phyloP scores from a whole-genome alignment of 2,329 filamentous ascomycete genomes.

The Ophiostoma sp. region DNA sequence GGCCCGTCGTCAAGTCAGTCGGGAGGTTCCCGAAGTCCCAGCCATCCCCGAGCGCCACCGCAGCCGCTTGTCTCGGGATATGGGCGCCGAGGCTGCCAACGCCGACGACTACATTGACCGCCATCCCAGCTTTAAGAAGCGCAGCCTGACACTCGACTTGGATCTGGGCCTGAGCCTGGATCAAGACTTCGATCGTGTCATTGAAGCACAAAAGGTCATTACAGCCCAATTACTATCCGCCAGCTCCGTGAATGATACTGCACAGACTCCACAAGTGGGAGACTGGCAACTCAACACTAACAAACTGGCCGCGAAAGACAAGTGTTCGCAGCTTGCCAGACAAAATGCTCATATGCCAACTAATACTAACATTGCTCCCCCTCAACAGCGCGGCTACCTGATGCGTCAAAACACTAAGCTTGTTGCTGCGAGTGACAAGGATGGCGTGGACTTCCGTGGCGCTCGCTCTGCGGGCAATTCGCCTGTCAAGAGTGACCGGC shows the following conservation, averaged over 20 bases:
- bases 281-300: background rate
- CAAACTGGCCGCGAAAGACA: conserved; percentile 17
- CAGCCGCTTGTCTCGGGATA: conserved; percentile 48
- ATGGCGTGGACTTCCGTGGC: conserved; percentile 50
- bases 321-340: conserved; percentile 16
- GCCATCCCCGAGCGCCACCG: conserved; percentile 58
- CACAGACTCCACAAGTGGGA: conserved; percentile 38
- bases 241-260: conserved; percentile 20
- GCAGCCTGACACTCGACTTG: conserved; percentile 75
- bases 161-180: conserved; percentile 83
- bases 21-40: conserved; percentile 58
- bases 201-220: conserved; percentile 93
- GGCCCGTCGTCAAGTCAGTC: conserved; percentile 76
- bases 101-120: conserved; percentile 48
- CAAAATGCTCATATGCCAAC: conserved; percentile 25
- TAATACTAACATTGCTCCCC: conserved; percentile 57
- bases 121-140: conserved; percentile 69
- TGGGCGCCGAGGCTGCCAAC: conserved; percentile 36
- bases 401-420: conserved; percentile 99
- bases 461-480: conserved; percentile 62
- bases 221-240: conserved; percentile 37
- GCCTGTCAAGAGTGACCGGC: conserved; percentile 68
- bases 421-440: conserved; percentile 81
- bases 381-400: conserved; percentile 87
- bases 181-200: conserved; percentile 88